Evolutionary conservation across 73 alveolate species (phyloP).

Genomic region (Paramecium octaurelia): DNA sequence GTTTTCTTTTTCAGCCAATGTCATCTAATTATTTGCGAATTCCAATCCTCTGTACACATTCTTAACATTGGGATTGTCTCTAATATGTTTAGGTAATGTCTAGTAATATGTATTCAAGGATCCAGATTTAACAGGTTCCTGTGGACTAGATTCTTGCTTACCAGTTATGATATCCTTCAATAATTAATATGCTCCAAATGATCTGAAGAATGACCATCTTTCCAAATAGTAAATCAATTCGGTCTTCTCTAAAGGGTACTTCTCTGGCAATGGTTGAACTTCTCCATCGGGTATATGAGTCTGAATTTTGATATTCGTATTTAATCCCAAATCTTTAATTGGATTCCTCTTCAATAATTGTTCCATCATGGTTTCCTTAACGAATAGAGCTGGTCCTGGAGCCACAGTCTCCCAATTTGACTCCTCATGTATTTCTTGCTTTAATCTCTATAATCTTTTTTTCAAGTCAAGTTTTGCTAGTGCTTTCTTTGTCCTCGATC

Average conservation of each 20-base stretch:
- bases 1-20: background rate
- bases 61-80: slow-evolving; percentile 26
- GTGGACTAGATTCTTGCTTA: background rate
- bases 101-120: slow-evolving; percentile 35
- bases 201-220: slow-evolving; percentile 40
- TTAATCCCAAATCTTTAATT: background rate
- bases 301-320: background rate
- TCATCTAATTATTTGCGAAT: background rate
- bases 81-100: background rate
- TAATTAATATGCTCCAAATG: background rate
- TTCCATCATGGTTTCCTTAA: background rate
- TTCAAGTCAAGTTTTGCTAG: background rate
- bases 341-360: background rate
- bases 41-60: slow-evolving; percentile 28
- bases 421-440: background rate
- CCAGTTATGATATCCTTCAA: background rate
- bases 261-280: background rate
- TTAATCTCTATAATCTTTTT: background rate
- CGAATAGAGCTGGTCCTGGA: background rate
- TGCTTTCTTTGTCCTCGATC: background rate
- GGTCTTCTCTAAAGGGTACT: background rate
- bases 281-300: background rate
- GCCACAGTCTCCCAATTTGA: background rate
- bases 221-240: background rate
- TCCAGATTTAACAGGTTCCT: background rate